Evolutionary conservation across 176 grass and related monocot species (phyloP).

Genomic region (Ensete glaucum): DNA sequence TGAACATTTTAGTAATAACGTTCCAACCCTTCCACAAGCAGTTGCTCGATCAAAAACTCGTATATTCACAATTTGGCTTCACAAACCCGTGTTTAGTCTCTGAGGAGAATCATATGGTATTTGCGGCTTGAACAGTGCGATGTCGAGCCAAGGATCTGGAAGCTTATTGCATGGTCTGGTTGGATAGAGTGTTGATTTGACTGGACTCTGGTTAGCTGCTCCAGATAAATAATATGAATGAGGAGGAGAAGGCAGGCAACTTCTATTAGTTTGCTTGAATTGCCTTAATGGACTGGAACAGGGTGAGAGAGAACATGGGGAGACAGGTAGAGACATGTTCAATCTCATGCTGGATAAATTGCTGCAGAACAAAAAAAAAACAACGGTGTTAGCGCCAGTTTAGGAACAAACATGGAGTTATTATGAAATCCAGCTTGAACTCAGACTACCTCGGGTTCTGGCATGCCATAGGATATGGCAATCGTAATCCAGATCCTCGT

Average conservation of each 20-base stretch:
- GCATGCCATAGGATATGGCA: slow-evolving; percentile 31
- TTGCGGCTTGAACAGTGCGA: slow-evolving; percentile 29
- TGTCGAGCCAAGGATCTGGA: slow-evolving; percentile 45
- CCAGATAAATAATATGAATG: slow-evolving; percentile 77
- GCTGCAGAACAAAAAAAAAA: slow-evolving; percentile 26
- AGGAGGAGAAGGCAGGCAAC: slow-evolving; percentile 82
- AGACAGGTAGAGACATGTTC: slow-evolving; percentile 81
- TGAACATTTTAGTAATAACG: neutral
- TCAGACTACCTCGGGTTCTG: slow-evolving; percentile 39
- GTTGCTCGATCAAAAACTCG: neutral
- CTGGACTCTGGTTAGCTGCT: slow-evolving; percentile 71
- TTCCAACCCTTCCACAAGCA: neutral
- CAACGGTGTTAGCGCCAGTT: neutral
- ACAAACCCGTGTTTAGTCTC: slow-evolving; percentile 27
- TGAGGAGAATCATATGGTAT: slow-evolving; percentile 55
- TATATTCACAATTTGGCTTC: neutral
- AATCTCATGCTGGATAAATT: slow-evolving; percentile 34
- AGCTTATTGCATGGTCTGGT: slow-evolving; percentile 29
- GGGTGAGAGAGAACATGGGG: slow-evolving; percentile 47
- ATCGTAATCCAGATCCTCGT: slow-evolving; percentile 32
- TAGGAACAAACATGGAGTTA: neutral
- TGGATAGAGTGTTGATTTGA: slow-evolving; percentile 60
- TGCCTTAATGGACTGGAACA: slow-evolving; percentile 73
- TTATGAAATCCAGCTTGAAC: neutral
- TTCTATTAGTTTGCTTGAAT: slow-evolving; percentile 55